A percentile compares a stretch with the other conserved stretches of the same genome.
Evolutionary conservation across 2,329 filamentous ascomycete genomes (phyloP).

Genomic region (Aspergillus pseudonomiae): DNA sequence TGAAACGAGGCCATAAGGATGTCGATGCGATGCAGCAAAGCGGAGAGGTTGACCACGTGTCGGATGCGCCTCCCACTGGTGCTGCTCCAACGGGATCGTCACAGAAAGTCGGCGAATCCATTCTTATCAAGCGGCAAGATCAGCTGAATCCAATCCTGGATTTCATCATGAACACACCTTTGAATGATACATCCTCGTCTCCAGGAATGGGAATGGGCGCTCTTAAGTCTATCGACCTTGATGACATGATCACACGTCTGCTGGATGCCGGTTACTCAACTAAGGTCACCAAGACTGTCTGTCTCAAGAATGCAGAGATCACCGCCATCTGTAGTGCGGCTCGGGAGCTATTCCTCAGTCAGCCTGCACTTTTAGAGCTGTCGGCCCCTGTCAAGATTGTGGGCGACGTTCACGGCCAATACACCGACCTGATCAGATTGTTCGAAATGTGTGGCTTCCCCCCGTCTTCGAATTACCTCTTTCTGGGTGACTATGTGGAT

Average conservation of each 20-base stretch:
- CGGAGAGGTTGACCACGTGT: slow-evolving; percentile 92
- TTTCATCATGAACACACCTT: slow-evolving; percentile 47
- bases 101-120: slow-evolving; percentile 81
- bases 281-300: slow-evolving; percentile 97
- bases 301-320: slow-evolving; percentile 96
- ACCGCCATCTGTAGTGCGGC: slow-evolving; percentile 88
- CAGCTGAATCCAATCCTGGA: slow-evolving; percentile 67
- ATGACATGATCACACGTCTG: slow-evolving; percentile 94
- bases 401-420: slow-evolving; percentile 94
- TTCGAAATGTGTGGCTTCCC: slow-evolving; percentile 99
- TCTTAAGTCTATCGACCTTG: slow-evolving; percentile 88
- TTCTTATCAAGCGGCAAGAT: slow-evolving; percentile 79
- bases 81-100: slow-evolving; percentile 55
- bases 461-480: slow-evolving; percentile 87
- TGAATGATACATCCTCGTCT: slow-evolving; percentile 47
- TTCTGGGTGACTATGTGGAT: slow-evolving; percentile 95
- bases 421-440: slow-evolving; percentile 92
- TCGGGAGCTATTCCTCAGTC: slow-evolving; percentile 84
- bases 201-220: slow-evolving; percentile 80
- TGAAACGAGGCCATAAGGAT: slow-evolving; percentile 74
- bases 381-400: slow-evolving; percentile 97
- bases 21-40: slow-evolving; percentile 78
- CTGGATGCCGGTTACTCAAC: slow-evolving; percentile 93
- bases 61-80: slow-evolving; percentile 79
- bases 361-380: slow-evolving; percentile 88